Conservation (phyloP, 495 filamentous ascomycete genomes). For the Usnea hakonensis region DNA sequence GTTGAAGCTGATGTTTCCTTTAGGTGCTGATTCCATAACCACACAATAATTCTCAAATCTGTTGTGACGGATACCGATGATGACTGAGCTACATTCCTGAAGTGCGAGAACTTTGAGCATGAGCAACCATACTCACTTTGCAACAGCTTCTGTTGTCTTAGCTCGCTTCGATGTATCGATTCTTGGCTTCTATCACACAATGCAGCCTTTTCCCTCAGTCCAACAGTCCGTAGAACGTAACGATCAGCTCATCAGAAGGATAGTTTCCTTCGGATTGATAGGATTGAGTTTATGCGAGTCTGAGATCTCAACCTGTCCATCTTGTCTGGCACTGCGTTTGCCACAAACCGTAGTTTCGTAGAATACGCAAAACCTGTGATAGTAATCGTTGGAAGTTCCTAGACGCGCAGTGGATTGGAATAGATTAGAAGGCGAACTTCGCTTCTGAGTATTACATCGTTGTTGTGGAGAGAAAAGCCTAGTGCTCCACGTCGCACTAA, state of each 20-base stretch:
- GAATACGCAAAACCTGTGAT: background rate
- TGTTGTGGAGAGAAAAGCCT: background rate
- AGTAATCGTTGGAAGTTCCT: background rate
- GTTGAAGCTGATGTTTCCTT: background rate
- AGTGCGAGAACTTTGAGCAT: too few relatives aligned
- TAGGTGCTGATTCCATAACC: background rate
- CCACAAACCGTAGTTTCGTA: background rate
- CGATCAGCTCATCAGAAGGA: background rate
- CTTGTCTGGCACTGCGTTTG: background rate
- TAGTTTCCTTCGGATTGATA: background rate
- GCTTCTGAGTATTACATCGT: background rate
- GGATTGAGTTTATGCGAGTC: background rate
- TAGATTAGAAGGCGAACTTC: background rate
- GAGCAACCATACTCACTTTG: background rate
- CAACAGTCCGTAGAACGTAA: background rate
- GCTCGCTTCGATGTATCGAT: background rate
- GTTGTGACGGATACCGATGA: too few relatives aligned
- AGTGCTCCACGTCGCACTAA: background rate
- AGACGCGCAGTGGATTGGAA: background rate
- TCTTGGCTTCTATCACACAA: background rate
- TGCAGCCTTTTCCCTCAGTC: background rate
- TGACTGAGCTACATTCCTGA: too few relatives aligned
- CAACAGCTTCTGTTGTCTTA: background rate
- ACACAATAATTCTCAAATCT: too few relatives aligned
- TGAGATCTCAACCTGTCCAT: background rate